Percentiles rank a stretch among this genome's conserved stretches.
Conservation (phyloP, 2,329 filamentous ascomycete genomes). For the Trichoderma sp. region DNA sequence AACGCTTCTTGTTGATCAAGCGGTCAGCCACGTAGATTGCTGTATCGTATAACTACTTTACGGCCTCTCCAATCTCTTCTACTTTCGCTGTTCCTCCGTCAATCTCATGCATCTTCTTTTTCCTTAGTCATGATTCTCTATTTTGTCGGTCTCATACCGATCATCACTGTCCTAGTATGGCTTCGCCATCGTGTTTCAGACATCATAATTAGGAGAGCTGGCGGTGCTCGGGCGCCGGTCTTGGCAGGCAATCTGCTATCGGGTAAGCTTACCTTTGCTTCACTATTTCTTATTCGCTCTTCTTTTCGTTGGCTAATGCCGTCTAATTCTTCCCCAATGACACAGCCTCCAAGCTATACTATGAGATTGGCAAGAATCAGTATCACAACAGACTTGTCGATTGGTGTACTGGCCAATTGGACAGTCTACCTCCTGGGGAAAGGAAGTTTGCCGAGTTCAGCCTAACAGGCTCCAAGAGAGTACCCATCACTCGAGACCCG, state of each 20-base stretch:
- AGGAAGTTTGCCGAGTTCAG: conserved; percentile 33
- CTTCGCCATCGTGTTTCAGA: conserved; percentile 34
- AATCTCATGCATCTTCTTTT: neutral
- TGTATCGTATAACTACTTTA: neutral
- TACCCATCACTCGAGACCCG: conserved; percentile 56
- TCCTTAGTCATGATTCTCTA: neutral
- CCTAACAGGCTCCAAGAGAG: conserved; percentile 31
- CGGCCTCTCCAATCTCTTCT: neutral
- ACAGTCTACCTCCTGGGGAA: conserved; percentile 19
- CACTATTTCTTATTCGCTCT: neutral
- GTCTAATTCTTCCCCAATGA: conserved; percentile 13
- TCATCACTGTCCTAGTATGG: conserved; percentile 32
- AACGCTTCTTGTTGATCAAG: neutral
- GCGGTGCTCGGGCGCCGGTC: conserved; percentile 41
- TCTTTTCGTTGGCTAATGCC: neutral
- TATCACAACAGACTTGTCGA: conserved; percentile 31
- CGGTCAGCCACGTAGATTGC: neutral
- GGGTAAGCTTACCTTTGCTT: conserved; percentile 32
- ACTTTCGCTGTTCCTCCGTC: neutral
- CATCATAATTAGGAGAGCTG: conserved; percentile 38
- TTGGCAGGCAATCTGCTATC: conserved; percentile 42
- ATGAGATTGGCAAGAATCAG: conserved; percentile 31
- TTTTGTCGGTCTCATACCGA: neutral
- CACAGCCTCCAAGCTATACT: conserved; percentile 32
- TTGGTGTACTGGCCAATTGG: conserved; percentile 30